These are phyloP conservation scores for Coccomyxa subellipsoidea DNA, from an alignment of 163 green algal genomes.

Conservation along the genomic window DNA sequence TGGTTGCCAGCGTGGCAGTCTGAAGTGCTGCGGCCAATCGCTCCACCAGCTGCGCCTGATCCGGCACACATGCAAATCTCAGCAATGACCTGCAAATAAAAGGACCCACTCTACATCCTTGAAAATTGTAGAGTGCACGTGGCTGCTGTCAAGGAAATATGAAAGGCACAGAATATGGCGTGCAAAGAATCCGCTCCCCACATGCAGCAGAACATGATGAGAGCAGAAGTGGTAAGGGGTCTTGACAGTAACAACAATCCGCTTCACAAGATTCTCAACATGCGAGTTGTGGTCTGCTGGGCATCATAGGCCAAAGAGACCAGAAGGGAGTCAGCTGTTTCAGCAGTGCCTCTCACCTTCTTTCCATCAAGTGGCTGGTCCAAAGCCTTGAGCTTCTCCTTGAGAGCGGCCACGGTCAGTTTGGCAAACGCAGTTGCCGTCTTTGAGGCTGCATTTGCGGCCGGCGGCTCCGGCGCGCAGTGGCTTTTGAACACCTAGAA, in stretches of 20 bases:
- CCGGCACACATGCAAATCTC: not conserved
- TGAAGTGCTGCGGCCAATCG: not conserved
- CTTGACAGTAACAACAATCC: no score
- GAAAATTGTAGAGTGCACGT: no score
- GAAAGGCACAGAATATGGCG: no score
- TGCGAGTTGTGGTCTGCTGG: no score
- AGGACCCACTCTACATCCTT: no score
- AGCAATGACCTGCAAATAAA: no score
- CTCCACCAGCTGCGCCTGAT: not conserved
- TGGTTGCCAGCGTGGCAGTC: not conserved
- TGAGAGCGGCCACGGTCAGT: conserved; percentile 50
- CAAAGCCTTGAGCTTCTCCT: conserved; percentile 28
- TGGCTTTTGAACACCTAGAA: conserved; percentile 52
- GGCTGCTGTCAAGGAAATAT: no score
- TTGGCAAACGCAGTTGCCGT: not conserved
- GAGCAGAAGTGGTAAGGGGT: not conserved
- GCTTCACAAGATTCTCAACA: not conserved
- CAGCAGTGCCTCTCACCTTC: conserved; percentile 36
- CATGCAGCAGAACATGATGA: not conserved
- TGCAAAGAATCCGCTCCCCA: no score
- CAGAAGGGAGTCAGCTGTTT: not conserved
- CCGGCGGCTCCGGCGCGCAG: conserved; percentile 56
- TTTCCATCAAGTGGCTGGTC: conserved; percentile 32
- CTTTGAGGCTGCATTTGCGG: conserved; percentile 14
- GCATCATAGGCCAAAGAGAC: not conserved